Percentiles rank a stretch among this genome's conserved stretches.
phyloP scores from a whole-genome alignment of 345 rosid genomes.

The Citrus unshiu region DNA sequence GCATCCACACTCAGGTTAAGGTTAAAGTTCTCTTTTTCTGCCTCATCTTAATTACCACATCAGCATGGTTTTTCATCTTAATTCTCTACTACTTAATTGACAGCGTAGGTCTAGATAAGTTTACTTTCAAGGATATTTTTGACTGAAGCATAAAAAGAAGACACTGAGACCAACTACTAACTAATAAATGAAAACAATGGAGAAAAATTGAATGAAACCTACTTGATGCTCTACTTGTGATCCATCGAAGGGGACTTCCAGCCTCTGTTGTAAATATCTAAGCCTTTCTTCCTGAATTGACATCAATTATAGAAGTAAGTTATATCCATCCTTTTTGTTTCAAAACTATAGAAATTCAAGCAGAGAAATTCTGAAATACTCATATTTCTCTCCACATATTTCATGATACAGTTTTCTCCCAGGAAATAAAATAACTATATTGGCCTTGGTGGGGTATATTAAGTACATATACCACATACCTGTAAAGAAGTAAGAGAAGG shows the following conservation, averaged over 20 bases:
- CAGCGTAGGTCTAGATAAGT: neutral
- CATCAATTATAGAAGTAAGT: conserved; percentile 16
- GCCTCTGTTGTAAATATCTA: conserved; percentile 54
- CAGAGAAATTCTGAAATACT: neutral
- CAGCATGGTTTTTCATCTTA: neutral
- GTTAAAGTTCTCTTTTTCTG: neutral
- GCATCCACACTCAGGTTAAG: neutral
- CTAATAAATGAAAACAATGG: neutral
- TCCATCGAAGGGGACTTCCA: conserved; percentile 84
- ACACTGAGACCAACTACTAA: neutral
- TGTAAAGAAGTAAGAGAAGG: conserved; percentile 65
- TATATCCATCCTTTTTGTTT: neutral
- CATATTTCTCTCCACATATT: neutral
- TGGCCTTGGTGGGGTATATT: neutral
- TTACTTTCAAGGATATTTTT: neutral
- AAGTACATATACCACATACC: conserved; percentile 37
- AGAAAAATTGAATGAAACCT: conserved; percentile 17
- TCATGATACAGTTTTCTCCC: neutral
- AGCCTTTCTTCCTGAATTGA: conserved; percentile 74
- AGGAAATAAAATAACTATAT: neutral
- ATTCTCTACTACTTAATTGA: neutral
- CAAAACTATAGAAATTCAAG: neutral
- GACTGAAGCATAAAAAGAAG: neutral
- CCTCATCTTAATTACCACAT: neutral
- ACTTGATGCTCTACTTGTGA: conserved; percentile 85